Base-by-base conservation (phyloP, 31 red algal species). In the Asparagopsis taxiformis region DNA sequence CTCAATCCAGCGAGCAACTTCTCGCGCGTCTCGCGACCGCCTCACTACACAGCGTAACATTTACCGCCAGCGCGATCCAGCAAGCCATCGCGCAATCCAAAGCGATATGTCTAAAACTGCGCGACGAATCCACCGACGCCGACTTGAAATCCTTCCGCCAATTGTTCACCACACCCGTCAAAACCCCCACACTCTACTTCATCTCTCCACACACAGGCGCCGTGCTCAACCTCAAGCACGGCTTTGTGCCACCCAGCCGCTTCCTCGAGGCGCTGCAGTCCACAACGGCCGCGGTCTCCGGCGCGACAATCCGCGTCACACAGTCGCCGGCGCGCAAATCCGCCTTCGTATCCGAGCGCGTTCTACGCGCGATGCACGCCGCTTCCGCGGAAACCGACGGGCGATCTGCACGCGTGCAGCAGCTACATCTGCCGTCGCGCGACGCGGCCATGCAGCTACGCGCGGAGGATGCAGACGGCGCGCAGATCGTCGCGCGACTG, bases 11-110 rank as follows among this genome's bases (percentile, higher is more conserved):
- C 30, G 23, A 6, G 3, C 26, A 62, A 23, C 21, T 62, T 21
- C 22, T 62, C 21, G 28, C 59, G 17, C 59, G 59, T 30, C 59
- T 62, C 7, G 59, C 59, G 16, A 62, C 59, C 59, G 19, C 59
- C 59, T 62, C 59, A 23, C 28, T 62, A 30, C 59, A 62, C 59
- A 30, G 3, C 8, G n/a, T 62, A 23, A 62, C 59, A 23, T 62
- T 62, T 34, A 32, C 59, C 7, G 16, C 28, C 21, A 23, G 26
- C 34, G 17, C 59, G 7, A 8, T 62, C 59, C 26, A 17, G n/a
- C 7, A 28, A 6, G 0, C 30, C 7, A 62, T 34, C 34, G 26
- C n/a, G 3, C 0, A 0, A 17, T 21, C 59, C 11, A 62, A 62
- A 3, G 59, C 59, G 3, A 30, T 62, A 3, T 62, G 59, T 16